Base-by-base conservation (phyloP, 139 green algal species). In the Chlamydomonas sp. region DNA sequence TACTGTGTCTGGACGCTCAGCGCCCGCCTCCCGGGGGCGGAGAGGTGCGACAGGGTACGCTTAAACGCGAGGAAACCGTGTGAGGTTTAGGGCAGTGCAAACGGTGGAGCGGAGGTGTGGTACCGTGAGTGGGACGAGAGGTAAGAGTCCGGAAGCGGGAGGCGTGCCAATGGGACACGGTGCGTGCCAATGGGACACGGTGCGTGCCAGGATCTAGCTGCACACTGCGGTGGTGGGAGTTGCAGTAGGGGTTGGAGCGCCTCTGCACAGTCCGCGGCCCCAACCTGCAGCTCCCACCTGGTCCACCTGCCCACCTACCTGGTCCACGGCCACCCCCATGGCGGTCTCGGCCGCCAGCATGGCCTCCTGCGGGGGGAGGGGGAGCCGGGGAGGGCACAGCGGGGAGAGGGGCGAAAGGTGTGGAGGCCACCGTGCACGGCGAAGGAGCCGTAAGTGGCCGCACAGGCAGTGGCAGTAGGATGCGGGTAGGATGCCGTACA, bases 341-440 rank as follows among this genome's bases (percentile, higher is more conserved):
- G 90, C 86, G 1, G 89, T 91, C 85, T 92, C 88, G 10, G 91
- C 88, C 0, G 86, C 84, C 59, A 89, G 79, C 4, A 91, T 80
- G 20, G 91, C 91, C 61, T 92, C 89, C 79, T 93, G 83, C 59
- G 90, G 16, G 0, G 82, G 15, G 0, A 7, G 61, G 77, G 76
- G 76, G 57, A 67, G 76, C 62, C 63, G 1, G 4, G 62, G 79
- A 16, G 63, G 31, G 2, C 0, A 75, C 31, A 49, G 15, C 7
- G 63, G 79, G 61, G 4, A 5, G 15, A 4, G 49, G 17, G 79
- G 2, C 2, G 5, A 63, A 20, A 61, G 16, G 62, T 59, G 16
- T 4, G 16, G 17, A 18, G 10, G 10, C 17, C 16, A 7, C n/a
- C n/a, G n/a, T n/a, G n/a, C n/a, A n/a, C n/a, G n/a, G n/a, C n/a